phyloP scores from a whole-genome alignment of 345 rosid genomes.

The Viola odorata region DNA sequence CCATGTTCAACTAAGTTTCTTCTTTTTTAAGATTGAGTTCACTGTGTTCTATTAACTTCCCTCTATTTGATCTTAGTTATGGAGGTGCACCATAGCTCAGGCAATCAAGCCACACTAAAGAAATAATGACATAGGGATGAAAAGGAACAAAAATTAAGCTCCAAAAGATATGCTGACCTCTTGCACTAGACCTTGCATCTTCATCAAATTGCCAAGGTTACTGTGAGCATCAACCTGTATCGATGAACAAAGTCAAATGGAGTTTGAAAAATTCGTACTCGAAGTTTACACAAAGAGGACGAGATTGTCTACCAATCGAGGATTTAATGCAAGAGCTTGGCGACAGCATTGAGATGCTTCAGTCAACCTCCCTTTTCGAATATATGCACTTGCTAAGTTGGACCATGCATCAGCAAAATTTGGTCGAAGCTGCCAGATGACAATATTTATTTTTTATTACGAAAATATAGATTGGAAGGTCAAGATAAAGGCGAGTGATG shows the following conservation, averaged over 20 bases:
- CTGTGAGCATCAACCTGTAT: constrained; percentile 94
- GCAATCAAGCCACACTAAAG: no score
- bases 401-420: constrained; percentile 99
- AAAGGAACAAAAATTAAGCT: no score
- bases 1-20: no score
- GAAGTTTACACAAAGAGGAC: not conserved
- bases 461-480: no score
- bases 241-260: not conserved
- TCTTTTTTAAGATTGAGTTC: no score
- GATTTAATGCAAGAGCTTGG: constrained; percentile 85
- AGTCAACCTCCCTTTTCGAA: constrained; percentile 85
- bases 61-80: no score
- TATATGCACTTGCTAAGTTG: constrained; percentile 93
- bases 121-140: no score
- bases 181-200: constrained; percentile 87
- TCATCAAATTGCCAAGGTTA: constrained; percentile 89
- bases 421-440: constrained; percentile 68
- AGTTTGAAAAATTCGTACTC: not conserved
- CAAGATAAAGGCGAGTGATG: no score
- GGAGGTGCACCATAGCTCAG: no score
- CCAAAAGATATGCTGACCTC: constrained; percentile 50
- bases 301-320: constrained; percentile 57
- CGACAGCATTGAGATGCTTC: constrained; percentile 97
- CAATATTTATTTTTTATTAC: no score
- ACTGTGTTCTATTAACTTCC: no score